A percentile compares a stretch with the other conserved stretches of the same genome.
phyloP scores from a whole-genome alignment of 2,329 filamentous ascomycete genomes.

The Catunica adiposa region DNA sequence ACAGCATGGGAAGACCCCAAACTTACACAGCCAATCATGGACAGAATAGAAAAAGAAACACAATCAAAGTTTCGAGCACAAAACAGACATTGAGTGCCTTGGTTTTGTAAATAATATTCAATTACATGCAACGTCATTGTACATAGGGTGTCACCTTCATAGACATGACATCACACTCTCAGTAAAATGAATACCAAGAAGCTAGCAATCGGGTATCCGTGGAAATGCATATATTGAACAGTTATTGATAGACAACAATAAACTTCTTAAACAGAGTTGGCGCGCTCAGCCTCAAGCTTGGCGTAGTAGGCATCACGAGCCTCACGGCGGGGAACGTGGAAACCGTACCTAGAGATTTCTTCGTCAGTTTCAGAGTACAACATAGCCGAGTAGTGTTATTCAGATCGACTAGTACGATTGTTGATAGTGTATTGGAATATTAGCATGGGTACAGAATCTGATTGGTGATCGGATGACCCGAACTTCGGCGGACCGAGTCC shows the following conservation, averaged over 20 bases:
- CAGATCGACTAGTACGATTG: no score
- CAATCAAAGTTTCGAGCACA: conserved; percentile 8
- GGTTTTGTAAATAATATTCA: neutral
- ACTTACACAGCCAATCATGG: conserved; percentile 13
- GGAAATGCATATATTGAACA: conserved; percentile 4
- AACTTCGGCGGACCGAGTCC: neutral
- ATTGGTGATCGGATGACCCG: neutral
- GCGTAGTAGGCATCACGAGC: conserved; percentile 42
- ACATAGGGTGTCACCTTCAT: no score
- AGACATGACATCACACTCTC: no score
- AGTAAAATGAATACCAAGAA: neutral
- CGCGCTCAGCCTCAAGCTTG: conserved; percentile 41
- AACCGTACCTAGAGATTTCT: conserved; percentile 37
- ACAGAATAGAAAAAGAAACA: conserved; percentile 10
- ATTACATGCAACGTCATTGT: no score
- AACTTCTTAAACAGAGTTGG: conserved; percentile 19
- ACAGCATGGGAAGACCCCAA: conserved; percentile 39
- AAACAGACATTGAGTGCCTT: neutral
- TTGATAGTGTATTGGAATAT: neutral
- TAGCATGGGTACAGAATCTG: neutral
- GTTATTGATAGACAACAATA: neutral
- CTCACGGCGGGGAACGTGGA: conserved; percentile 42
- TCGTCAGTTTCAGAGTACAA: neutral
- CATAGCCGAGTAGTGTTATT: no score
- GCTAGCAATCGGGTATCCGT: neutral